Percentiles rank a stretch among this genome's conserved stretches.
These are phyloP conservation scores for Metschnikowia baotianmanensis DNA, from an alignment of 805 yeast genomes.

Conservation along the genomic window DNA sequence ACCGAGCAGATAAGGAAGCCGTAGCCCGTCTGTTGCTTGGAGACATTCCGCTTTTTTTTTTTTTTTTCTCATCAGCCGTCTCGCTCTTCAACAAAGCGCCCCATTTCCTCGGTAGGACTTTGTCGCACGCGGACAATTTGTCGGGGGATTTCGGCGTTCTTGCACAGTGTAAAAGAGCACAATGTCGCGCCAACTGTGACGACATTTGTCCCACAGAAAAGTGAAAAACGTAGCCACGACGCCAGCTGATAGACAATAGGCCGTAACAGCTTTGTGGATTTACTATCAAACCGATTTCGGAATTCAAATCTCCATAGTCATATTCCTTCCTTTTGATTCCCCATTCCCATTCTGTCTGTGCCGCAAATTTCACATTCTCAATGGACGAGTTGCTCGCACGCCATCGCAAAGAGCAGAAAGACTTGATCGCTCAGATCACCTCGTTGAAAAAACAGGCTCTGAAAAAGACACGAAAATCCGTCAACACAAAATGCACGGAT, in stretches of 20 bases:
- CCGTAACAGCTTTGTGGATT: too few species aligned
- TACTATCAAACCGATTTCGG: too few species aligned
- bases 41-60: background rate
- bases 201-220: background rate
- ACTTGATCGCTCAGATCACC: constrained; percentile 64
- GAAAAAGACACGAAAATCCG: constrained; percentile 71
- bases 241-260: too few species aligned
- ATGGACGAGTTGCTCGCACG: constrained; percentile 51
- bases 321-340: too few species aligned
- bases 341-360: background rate
- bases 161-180: background rate
- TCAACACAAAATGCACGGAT: constrained; percentile 55
- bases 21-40: background rate
- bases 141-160: background rate
- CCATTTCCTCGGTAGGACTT: background rate
- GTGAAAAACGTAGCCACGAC: background rate
- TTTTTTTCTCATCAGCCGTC: background rate
- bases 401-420: constrained; percentile 69
- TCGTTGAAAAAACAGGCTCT: constrained; percentile 81
- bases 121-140: too few species aligned
- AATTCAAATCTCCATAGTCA: too few species aligned
- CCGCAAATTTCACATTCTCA: background rate
- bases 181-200: background rate
- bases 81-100: background rate
- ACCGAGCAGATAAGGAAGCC: constrained; percentile 6